Evolutionary conservation across 1,284 basidiomycete genomes (phyloP).

Genomic region (Macrocystidia cucumis): DNA sequence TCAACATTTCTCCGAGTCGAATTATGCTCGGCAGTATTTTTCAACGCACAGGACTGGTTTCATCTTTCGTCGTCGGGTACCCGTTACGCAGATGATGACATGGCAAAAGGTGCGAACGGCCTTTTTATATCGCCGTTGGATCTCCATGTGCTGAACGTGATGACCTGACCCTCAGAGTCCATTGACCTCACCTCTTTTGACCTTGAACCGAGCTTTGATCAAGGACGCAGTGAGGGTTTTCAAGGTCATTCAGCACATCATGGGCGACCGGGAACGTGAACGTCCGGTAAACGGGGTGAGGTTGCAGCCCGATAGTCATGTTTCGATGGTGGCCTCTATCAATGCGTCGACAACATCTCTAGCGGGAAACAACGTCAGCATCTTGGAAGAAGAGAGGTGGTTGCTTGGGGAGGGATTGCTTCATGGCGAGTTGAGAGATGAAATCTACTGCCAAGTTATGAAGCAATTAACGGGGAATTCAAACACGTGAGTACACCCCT

Average conservation of each 20-base stretch:
- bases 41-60: constrained; percentile 82
- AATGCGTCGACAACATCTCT: constrained; percentile 54
- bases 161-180: constrained; percentile 33
- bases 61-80: constrained; percentile 73
- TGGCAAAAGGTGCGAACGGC: constrained; percentile 68
- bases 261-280: constrained; percentile 83
- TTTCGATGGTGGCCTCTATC: constrained; percentile 29
- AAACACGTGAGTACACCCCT: constrained; percentile 45
- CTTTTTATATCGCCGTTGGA: background rate
- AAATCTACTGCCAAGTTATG: constrained; percentile 87
- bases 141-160: constrained; percentile 4
- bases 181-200: constrained; percentile 66
- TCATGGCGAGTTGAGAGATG: constrained; percentile 80
- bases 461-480: constrained; percentile 86
- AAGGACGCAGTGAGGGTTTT: constrained; percentile 79
- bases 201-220: constrained; percentile 56
- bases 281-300: constrained; percentile 37
- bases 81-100: constrained; percentile 78
- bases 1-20: constrained; percentile 75
- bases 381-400: constrained; percentile 85
- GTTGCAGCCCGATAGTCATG: constrained; percentile 28
- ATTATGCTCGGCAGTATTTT: constrained; percentile 83
- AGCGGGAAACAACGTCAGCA: constrained; percentile 24
- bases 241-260: constrained; percentile 84
- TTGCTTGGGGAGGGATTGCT: constrained; percentile 70